Evolutionary conservation across 441 rosid genomes (phyloP).

Genomic region (Populus hybrid): DNA sequence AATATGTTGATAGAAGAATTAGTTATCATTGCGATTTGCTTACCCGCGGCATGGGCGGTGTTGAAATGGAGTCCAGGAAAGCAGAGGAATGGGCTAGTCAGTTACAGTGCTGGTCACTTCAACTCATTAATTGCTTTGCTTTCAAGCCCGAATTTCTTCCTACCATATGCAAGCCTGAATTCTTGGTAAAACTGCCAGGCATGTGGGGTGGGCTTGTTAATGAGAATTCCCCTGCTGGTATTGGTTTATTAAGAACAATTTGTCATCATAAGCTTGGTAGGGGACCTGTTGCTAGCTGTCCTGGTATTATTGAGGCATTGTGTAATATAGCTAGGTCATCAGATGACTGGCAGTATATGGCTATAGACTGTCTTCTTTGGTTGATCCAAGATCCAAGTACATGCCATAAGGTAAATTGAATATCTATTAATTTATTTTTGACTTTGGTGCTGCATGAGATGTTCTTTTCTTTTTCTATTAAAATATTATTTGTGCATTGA

Average conservation of each 20-base stretch:
- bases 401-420: constrained; percentile 57
- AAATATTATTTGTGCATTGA: background rate
- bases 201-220: constrained; percentile 99
- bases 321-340: constrained; percentile 89
- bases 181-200: constrained; percentile 75
- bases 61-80: constrained; percentile 96
- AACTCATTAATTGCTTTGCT: constrained; percentile 93
- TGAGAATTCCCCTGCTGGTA: constrained; percentile 97
- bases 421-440: background rate
- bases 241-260: constrained; percentile 85
- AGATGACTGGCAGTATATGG: constrained; percentile 98
- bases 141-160: constrained; percentile 94
- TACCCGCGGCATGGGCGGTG: constrained; percentile 98
- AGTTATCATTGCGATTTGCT: constrained; percentile 94
- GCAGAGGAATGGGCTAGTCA: constrained; percentile 99
- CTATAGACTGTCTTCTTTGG: constrained; percentile 95
- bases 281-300: constrained; percentile 81
- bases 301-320: constrained; percentile 78
- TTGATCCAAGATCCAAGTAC: constrained; percentile 87
- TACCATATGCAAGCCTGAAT: constrained; percentile 76
- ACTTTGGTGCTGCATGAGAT: background rate
- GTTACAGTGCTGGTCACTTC: constrained; percentile 97
- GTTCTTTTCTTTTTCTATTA: background rate
- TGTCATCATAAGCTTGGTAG: constrained; percentile 95
- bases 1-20: constrained; percentile 62